Evolutionary conservation across 2,329 filamentous ascomycete species (phyloP), one percentile per base, ranked within the genome.

Genomic region (Penicillium olsonii): DNA sequence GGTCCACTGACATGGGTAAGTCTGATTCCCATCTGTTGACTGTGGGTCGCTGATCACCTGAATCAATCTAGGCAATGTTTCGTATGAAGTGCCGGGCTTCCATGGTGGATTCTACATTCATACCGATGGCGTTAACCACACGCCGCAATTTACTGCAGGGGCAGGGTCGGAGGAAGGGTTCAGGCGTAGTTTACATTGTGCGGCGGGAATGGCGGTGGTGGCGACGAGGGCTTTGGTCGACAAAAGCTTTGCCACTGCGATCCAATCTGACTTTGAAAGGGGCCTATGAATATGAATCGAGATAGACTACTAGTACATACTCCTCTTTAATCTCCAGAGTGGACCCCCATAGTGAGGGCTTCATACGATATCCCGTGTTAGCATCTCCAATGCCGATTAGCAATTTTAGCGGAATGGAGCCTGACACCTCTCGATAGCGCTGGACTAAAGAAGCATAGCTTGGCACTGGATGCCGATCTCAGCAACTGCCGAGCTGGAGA

Each of bases 1-100:
- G 55, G 2, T 65, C 64, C 7, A 65, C 62, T 4, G 64, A 66
- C 39, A 65, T 65, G 62, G 60, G 61, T 60, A 27, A 9, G 53
- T 59, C 27, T 17, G 9, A 19, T 22, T 14, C 24, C 24, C 18
- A 8, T 33, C 9, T 15, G 3, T 7, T 18, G 27, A 4, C 22
- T 4, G 14, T 7, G 5, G 15, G n/a, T 33, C 6, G 35, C 35
- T 33, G n/a, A 45, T 18, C 14, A 17, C 15, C 20, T 12, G 14
- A 7, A 31, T 9, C 11, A 9, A 33, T 22, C 8, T 14, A 55
- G 46, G 53, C 26, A 57, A 57, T 19, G 55, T 56, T 3, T 57
- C 50, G 4, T 56, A 56, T 14, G 55, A 56, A 40, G 48, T 57
- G 12, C 55, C 55, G 12, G 51, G 55, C 11, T 57, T 57, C 51